phyloP scores from a whole-genome alignment of 352 stramenopile genomes.

The Phytophthora meadii region DNA sequence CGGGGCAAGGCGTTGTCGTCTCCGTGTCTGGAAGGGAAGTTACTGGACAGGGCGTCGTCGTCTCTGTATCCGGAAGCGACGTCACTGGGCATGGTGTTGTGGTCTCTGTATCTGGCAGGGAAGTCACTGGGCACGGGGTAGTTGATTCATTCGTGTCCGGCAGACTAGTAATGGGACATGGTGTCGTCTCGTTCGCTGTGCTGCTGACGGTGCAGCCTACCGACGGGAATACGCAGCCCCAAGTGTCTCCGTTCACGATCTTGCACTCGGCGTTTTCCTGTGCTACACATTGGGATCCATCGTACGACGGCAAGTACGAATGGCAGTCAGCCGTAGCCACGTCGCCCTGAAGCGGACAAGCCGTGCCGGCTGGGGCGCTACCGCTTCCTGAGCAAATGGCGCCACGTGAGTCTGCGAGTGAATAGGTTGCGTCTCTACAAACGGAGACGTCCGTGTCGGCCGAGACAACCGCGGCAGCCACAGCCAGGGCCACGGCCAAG shows the following conservation, averaged over 20 bases:
- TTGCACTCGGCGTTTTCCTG: conserved; percentile 50
- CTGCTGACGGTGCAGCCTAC: conserved; percentile 30
- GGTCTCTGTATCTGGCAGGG: conserved; percentile 13
- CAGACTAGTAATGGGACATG: conserved; percentile 21
- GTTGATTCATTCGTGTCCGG: conserved; percentile 15
- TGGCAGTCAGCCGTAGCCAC: conserved; percentile 51
- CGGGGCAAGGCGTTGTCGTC: conserved; percentile 7
- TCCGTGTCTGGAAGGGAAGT: conserved; percentile 8
- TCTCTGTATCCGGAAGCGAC: not conserved
- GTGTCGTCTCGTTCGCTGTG: conserved; percentile 12
- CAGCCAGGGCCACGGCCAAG: conserved; percentile 29
- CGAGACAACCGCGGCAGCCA: conserved; percentile 21
- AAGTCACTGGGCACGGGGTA: conserved; percentile 19
- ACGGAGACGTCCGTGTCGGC: conserved; percentile 44
- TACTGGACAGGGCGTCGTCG: conserved; percentile 11
- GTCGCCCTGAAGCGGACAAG: conserved; percentile 59
- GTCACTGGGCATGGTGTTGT: conserved; percentile 19
- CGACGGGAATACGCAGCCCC: conserved; percentile 47
- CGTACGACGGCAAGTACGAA: conserved; percentile 50
- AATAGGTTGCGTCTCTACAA: conserved; percentile 55
- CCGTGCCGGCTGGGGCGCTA: conserved; percentile 42
- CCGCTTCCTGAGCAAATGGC: conserved; percentile 59
- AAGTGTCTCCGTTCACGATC: conserved; percentile 41
- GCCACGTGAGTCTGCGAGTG: conserved; percentile 44
- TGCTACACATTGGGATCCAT: conserved; percentile 43